phyloP scores from a whole-genome alignment of 495 filamentous ascomycete genomes.

The Xylaria intraflava region DNA sequence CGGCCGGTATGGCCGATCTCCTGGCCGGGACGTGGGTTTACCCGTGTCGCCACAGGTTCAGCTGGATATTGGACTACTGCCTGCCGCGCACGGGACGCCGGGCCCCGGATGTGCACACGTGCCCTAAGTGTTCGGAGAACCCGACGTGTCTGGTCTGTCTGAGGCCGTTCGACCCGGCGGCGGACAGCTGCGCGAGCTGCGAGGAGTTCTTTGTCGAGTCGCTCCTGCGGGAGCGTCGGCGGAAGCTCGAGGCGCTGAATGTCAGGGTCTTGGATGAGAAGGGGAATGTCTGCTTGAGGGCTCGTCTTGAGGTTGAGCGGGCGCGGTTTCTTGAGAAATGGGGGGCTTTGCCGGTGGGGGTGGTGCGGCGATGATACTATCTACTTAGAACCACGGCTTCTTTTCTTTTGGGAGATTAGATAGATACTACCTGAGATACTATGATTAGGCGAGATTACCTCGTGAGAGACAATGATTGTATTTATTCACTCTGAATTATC shows the following conservation, averaged over 20 bases:
- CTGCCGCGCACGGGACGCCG: background rate
- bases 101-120: background rate
- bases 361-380: no score
- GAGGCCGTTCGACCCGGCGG: background rate
- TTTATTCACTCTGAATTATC: no score
- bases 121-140: background rate
- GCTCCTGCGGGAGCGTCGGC: background rate
- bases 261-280: background rate
- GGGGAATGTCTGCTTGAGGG: background rate
- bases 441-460: no score
- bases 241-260: background rate
- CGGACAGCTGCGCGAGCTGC: background rate
- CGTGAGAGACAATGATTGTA: no score
- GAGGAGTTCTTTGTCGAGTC: background rate
- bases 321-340: background rate
- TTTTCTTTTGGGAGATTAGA: no score
- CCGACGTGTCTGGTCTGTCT: background rate
- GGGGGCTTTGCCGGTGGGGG: background rate
- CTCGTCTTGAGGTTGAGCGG: background rate
- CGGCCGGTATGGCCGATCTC: background rate
- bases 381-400: no score
- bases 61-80: background rate
- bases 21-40: background rate
- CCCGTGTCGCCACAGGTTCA: background rate
- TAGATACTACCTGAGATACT: no score